phyloP scores from a whole-genome alignment of 805 yeast species.

The Yamadazyma akitaensis region DNA sequence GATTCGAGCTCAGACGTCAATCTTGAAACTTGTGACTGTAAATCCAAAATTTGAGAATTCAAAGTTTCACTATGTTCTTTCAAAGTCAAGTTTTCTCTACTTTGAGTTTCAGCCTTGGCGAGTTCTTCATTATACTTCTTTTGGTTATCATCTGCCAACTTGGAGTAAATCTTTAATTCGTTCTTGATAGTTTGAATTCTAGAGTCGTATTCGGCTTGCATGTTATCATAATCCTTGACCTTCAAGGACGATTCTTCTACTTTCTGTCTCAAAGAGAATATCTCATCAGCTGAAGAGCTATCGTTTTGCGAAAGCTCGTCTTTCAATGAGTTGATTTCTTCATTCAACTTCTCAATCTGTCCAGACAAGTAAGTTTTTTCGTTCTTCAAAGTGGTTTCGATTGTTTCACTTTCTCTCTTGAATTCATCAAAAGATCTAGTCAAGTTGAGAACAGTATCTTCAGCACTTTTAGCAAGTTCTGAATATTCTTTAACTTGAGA shows the following conservation, averaged over 20 bases:
- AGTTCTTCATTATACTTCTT: slow-evolving; percentile 54
- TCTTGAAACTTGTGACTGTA: slow-evolving; percentile 12
- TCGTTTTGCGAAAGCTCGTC: slow-evolving; percentile 19
- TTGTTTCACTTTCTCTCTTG: slow-evolving; percentile 23
- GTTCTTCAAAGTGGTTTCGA: slow-evolving; percentile 16
- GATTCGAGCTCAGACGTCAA: slow-evolving; percentile 13
- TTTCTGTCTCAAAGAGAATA: slow-evolving; percentile 24
- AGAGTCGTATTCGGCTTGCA: slow-evolving; percentile 30
- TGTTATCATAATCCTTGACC: slow-evolving; percentile 31
- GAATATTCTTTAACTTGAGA: slow-evolving; percentile 60
- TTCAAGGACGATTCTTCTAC: slow-evolving; percentile 23
- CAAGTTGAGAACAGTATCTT: slow-evolving; percentile 56
- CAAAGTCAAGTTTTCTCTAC: slow-evolving; percentile 26
- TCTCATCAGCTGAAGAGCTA: slow-evolving; percentile 20
- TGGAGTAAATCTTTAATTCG: slow-evolving; percentile 41
- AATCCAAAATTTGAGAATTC: slow-evolving; percentile 8
- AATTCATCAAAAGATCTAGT: slow-evolving; percentile 50
- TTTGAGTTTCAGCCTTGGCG: slow-evolving; percentile 50
- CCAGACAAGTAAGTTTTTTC: slow-evolving; percentile 24
- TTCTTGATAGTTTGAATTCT: slow-evolving; percentile 24
- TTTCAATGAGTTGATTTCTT: slow-evolving; percentile 21
- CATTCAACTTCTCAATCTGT: slow-evolving; percentile 20
- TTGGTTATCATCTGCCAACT: slow-evolving; percentile 49
- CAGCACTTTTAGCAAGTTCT: slow-evolving; percentile 62
- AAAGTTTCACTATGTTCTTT: slow-evolving; percentile 19